Conservation (phyloP, 306 rosid species). For the Fagus crenata region DNA sequence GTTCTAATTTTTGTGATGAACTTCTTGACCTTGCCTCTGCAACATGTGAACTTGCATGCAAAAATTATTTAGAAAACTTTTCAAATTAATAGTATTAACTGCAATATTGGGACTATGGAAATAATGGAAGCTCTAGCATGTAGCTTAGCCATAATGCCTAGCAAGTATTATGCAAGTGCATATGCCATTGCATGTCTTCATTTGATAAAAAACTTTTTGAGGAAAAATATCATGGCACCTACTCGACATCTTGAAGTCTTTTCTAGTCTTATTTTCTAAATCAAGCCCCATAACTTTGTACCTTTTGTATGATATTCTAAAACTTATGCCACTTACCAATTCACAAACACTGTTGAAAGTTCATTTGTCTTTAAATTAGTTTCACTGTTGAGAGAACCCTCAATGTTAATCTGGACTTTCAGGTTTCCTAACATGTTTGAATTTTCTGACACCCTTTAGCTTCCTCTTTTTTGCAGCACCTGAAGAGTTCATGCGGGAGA, state of each 20-base stretch:
- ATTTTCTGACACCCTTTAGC: not conserved
- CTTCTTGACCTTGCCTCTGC: not conserved
- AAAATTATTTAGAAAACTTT: not conserved
- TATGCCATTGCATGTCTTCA: not conserved
- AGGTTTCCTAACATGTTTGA: not conserved
- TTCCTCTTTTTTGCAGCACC: conserved; percentile 46
- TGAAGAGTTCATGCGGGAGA: conserved; percentile 42
- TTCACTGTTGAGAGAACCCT: not conserved
- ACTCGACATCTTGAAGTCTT: not conserved
- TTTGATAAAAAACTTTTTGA: not conserved
- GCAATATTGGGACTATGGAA: not conserved
- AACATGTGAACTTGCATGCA: not conserved
- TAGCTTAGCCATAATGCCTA: no score
- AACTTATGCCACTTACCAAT: not conserved
- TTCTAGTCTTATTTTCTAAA: not conserved
- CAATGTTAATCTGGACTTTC: not conserved
- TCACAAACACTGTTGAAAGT: not conserved
- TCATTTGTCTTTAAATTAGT: not conserved
- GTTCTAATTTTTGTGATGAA: not conserved
- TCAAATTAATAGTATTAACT: not conserved
- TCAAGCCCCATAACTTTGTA: not conserved
- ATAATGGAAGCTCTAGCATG: not conserved
- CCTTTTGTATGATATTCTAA: not conserved
- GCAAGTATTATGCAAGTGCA: not conserved
- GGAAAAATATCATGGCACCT: not conserved